Base-by-base conservation (phyloP, 257 asterid species). In the Perilla frutescens region DNA sequence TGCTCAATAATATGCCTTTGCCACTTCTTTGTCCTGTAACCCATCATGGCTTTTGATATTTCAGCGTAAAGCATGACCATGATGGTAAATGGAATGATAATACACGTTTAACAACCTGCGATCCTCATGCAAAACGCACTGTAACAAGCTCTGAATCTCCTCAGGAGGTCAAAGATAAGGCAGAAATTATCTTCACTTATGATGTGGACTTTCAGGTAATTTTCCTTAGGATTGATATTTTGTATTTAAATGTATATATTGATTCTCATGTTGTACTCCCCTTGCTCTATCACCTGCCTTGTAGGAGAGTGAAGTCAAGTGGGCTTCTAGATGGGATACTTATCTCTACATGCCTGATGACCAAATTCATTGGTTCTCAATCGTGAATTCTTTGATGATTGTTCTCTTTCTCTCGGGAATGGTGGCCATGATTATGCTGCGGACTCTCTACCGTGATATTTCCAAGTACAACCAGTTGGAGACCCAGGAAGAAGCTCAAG, bases 321-420 rank as follows among this genome's bases (percentile, higher is more conserved):
- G 97, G 97, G 96, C 97, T 50, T 92, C 97, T 64, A 82, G 97
- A 79, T 92, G 97, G 97, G 97, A 92, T 64, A 88, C 96, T 0
- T 92, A 92, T 72, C 96, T 92, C 60, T 83, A 85, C 72, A 88
- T 91, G 97, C 86, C 97, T 63, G 69, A 63, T 63, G 69, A 63
- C 54, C 69, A 63, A 41, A 63, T 63, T 26, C 69, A 63, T 49
- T 53, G 97, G 97, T 91, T 91, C 82, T 91, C 97, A 3, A 87
- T 91, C 2, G 96, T 91, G 20, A 91, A 91, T 68, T 91, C 97
- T n/a, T 80, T 91, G 78, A 89, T 91, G 97, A 91, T 91, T 75
- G 97, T 91, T 66, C 91, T 91, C 68, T 91, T 91, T 74, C 89
- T 91, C 26, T 91, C 97, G 65, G 97, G 97, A 64, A 89, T 91